Base-by-base conservation (phyloP, 345 rosid genomes). In the Salix udensis region DNA sequence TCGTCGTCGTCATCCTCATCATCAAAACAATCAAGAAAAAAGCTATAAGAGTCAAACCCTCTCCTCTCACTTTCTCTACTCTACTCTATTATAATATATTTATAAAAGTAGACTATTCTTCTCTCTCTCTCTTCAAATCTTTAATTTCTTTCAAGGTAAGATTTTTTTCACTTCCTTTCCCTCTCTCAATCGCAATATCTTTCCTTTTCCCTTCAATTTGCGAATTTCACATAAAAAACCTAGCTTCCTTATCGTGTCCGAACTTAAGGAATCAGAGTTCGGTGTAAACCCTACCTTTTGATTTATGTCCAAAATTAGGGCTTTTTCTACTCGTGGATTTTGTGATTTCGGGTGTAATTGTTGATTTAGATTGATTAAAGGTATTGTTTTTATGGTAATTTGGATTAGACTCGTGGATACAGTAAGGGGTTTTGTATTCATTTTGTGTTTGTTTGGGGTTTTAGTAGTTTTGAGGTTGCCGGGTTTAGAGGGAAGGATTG, bases 161-260 rank as follows among this genome's bases (percentile, higher is more conserved):
- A 52, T 46, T 40, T 66, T 46, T 52, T 44, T 67, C 34, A 34
- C 19, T 37, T 15, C 23, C 16, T 21, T 53, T 67, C n/a, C 64
- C 61, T 76, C 68, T 9, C 13, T 58, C 11, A 68, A 64, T 53
- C 28, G 40, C 30, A 26, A 44, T 73, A 24, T 42, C 11, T 13
- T 12, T 68, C 70, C 67, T 23, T 31, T 71, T 80, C 71, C 1
- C 52, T 18, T 70, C 71, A 44, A 68, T 77, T 83, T 78, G 72
- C 85, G 78, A 76, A 79, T 82, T 82, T 82, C 74, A 82, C 81
- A 81, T 82, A 82, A 79, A 86, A 91, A 88, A 91, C 95, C 89
- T 85, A 86, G 82, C 71, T 79, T 65, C 13, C 37, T 76, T 62
- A 14, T 76, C 48, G 76, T 50, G 40, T 50, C 52, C 31, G 65